phyloP scores from a whole-genome alignment of 345 rosid species.

The Triadica sebifera region DNA sequence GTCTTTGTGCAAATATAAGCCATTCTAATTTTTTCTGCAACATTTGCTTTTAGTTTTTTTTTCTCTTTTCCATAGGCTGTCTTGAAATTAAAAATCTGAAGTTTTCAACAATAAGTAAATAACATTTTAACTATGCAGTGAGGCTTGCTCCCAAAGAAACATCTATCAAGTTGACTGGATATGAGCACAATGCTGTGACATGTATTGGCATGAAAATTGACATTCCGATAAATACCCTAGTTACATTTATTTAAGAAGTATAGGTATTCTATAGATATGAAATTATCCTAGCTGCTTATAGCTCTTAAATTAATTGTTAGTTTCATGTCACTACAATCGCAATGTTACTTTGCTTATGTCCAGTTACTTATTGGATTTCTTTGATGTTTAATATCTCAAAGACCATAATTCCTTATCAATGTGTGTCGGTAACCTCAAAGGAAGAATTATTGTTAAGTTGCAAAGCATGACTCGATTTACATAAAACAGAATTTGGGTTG shows the following conservation, averaged over 20 bases:
- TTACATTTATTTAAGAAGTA: conserved; percentile 10
- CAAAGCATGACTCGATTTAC: conserved; percentile 10
- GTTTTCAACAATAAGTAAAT: not conserved
- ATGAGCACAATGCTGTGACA: conserved; percentile 82
- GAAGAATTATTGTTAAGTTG: conserved; percentile 4
- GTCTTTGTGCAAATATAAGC: not conserved
- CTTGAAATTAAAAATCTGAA: not conserved
- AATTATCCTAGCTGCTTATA: conserved; percentile 3
- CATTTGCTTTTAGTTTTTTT: not conserved
- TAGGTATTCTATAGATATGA: conserved; percentile 2
- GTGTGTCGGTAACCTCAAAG: not conserved
- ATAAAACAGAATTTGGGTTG: conserved; percentile 25
- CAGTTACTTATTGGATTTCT: not conserved
- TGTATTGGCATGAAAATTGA: conserved; percentile 79
- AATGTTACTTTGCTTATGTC: not conserved
- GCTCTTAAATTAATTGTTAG: conserved; percentile 6
- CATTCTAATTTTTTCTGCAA: not conserved
- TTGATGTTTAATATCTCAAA: not conserved
- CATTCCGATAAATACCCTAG: conserved; percentile 61
- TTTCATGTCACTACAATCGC: not conserved
- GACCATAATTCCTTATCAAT: not conserved
- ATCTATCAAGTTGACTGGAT: conserved; percentile 63
- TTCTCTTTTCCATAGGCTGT: not conserved
- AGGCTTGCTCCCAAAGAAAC: conserved; percentile 93
- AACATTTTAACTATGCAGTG: conserved; percentile 47